Evolutionary conservation across 495 filamentous ascomycete genomes (phyloP), one percentile per base, ranked within the genome.

Genomic region (Achaetomiella virescens): DNA sequence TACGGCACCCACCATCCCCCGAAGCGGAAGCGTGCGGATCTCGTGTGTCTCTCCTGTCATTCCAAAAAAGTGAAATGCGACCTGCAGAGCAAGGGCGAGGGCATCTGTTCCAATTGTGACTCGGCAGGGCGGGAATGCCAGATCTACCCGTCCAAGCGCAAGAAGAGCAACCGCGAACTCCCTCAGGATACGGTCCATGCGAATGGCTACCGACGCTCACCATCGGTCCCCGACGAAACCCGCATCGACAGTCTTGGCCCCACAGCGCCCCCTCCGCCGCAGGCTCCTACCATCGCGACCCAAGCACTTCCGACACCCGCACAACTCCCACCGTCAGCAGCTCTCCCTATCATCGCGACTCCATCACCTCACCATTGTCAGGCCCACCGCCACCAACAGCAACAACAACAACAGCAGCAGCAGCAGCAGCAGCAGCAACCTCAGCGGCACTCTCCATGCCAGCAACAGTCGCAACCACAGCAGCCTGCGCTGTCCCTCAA

Each of bases 1-100:
- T 60, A 45, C 29, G 52, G 51, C 52, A 55, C 29, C 42, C 58
- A 42, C 10, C 52, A 55, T 31, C 58, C 58, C 9, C n/a, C n/a
- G n/a, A 70, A 69, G 48, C 47, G 68, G 18, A 68, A 66, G 27
- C 61, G 70, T 10, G 70, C 70, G 7, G 70, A 68, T 48, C 52
- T 71, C 31, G 70, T 66, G 20, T 72, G 70, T 56, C 57, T 59
- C 3, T 45, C 61, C n/a, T 72, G 68, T 40, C 70, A 72, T 40
- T 59, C 65, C 41, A 72, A 70, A 54, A 72, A 72, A 64, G 61
- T 72, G 50, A 66, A 65, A 53, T 72, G 69, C 53, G 69, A 72
- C 37, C 57, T 72, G 15, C 67, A 72, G 60, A 60, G 42, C 17
- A 58, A 66, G 33, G 66, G 69, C 22, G 49, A 54, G 37, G 56